Base-by-base conservation (phyloP, 352 stramenopile species). In the Phytopythium cucurbitacearum region DNA sequence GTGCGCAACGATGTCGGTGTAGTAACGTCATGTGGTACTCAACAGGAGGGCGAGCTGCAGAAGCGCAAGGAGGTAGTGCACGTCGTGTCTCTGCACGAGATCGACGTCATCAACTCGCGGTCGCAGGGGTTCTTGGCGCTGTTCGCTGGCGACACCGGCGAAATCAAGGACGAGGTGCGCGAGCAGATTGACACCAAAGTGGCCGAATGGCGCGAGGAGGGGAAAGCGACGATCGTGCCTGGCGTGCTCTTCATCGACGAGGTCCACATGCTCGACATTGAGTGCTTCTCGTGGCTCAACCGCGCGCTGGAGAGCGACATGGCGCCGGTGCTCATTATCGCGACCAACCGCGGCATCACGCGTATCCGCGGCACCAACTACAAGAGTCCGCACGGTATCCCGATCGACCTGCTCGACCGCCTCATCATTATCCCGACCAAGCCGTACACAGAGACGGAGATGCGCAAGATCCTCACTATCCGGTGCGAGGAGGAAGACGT, bases 271-370 rank as follows among this genome's bases (percentile, higher is more conserved):
- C 80, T 99, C 21, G 97, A 99, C 73, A 99, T 99, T 60, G 97
- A 99, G 75, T 99, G 97, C 71, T 99, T 99, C 69, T 99, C 96
- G 48, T 99, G 97, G 89, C 88, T 99, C 41, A 99, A 99, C 76
- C 81, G 97, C 38, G 96, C 96, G 0, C 75, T 99, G 13, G 97
- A 99, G 73, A 98, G 85, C 37, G 87, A 98, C 62, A 91, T 99
- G 70, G 94, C 96, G 36, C 97, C 97, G 0, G 96, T 99, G 62
- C 75, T 99, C 13, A 98, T 99, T 64, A 98, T 99, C 62, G 97
- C 97, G 2, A 99, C 97, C 35, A 99, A 99, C 80, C 90, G 97
- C 40, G 97, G 97, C 16, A 98, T 99, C 69, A 98, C 96, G 16
- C 96, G 95, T 46, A 99, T 99, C 64, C 89, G 97, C 34, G 97